These are phyloP conservation scores for Solanum tacnaense DNA, from an alignment of 257 asterid species.

Conservation along the genomic window DNA sequence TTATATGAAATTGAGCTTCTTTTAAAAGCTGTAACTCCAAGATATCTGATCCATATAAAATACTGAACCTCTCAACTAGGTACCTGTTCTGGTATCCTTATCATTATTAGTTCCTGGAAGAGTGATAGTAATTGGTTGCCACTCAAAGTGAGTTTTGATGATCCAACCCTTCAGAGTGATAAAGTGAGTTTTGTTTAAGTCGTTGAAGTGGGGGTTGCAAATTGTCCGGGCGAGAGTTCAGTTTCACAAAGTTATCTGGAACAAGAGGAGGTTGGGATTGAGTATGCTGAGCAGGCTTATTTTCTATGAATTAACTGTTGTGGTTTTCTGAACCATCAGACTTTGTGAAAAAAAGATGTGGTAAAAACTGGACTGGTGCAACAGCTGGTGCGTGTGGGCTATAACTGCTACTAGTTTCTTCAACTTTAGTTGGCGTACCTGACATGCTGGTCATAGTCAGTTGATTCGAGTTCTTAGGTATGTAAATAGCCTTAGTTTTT, in stretches of 20 bases:
- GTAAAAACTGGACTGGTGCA: constrained; percentile 12
- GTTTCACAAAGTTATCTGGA: neutral
- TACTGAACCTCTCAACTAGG: neutral
- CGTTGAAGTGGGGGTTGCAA: neutral
- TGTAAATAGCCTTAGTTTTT: neutral
- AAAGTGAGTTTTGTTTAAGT: neutral
- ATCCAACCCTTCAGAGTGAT: constrained; percentile 29
- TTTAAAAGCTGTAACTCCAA: neutral
- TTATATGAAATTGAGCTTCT: neutral
- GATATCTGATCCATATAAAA: neutral
- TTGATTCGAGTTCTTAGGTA: constrained; percentile 1
- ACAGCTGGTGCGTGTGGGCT: constrained; percentile 7
- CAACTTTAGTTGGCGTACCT: constrained; percentile 5
- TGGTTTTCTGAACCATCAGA: neutral
- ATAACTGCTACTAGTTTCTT: neutral
- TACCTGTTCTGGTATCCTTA: neutral
- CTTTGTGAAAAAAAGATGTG: constrained; percentile 18
- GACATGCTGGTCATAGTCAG: constrained; percentile 2
- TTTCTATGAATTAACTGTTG: neutral
- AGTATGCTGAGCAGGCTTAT: constrained; percentile 1
- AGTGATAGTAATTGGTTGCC: constrained; percentile 31
- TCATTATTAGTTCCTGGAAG: constrained; percentile 10
- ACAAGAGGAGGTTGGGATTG: neutral
- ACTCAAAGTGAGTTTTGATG: constrained; percentile 15
- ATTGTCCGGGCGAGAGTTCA: neutral